A percentile compares a stretch with the other conserved stretches of the same genome.
phyloP scores from a whole-genome alignment of 306 rosid genomes.

The Pueraria montana region DNA sequence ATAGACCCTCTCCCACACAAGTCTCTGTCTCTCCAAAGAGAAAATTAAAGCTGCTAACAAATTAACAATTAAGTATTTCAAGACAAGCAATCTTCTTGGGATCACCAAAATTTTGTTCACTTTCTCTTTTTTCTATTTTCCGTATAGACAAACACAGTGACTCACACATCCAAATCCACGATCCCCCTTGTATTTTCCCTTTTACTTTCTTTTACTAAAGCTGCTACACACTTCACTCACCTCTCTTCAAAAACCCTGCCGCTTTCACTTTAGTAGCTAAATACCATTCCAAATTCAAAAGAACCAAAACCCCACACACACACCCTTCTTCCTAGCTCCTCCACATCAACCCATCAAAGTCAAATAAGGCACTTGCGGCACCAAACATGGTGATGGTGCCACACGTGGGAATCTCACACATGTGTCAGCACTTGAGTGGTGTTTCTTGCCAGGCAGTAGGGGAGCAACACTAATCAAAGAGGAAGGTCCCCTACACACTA shows the following conservation, averaged over 20 bases:
- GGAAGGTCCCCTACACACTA: constrained; percentile 50
- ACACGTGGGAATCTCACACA: constrained; percentile 46
- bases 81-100: constrained; percentile 70
- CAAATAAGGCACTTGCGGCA: constrained; percentile 45
- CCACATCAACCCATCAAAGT: constrained; percentile 23
- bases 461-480: constrained; percentile 62
- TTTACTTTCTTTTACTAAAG: constrained; percentile 78
- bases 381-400: constrained; percentile 32
- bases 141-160: constrained; percentile 39
- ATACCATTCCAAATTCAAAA: constrained; percentile 47
- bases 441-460: constrained; percentile 54
- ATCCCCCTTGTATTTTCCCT: constrained; percentile 38
- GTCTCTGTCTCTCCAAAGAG: constrained; percentile 33
- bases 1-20: constrained; percentile 41
- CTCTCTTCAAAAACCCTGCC: constrained; percentile 37
- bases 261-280: constrained; percentile 55
- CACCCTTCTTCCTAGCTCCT: neutral
- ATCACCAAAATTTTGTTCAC: constrained; percentile 70
- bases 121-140: constrained; percentile 50
- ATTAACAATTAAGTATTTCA: constrained; percentile 45
- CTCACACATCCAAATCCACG: constrained; percentile 51
- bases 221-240: constrained; percentile 55
- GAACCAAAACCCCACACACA: constrained; percentile 38
- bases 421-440: constrained; percentile 53
- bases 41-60: constrained; percentile 61